Percentiles rank a stretch among this genome's conserved stretches.
phyloP scores from a whole-genome alignment of 257 asterid genomes.

The Dorcoceras hygrometricum region DNA sequence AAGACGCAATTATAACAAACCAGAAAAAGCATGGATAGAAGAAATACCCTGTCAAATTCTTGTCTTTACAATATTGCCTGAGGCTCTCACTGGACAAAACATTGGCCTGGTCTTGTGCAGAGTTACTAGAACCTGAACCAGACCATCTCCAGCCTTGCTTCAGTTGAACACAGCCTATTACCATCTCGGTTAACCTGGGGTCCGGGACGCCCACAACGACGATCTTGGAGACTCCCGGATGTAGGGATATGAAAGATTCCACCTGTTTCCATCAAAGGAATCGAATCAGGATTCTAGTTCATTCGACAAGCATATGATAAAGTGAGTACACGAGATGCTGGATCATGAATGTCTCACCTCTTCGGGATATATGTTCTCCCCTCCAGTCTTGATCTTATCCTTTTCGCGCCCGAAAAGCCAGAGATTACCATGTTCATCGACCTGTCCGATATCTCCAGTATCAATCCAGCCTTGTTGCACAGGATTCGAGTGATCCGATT shows the following conservation, averaged over 20 bases:
- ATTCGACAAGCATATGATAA: background rate
- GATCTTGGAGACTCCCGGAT: conserved; percentile 57
- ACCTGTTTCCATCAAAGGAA: conserved; percentile 43
- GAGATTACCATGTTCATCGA: conserved; percentile 64
- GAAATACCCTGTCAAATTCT: conserved; percentile 62
- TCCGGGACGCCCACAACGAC: conserved; percentile 74
- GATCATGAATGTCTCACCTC: too few relatives aligned
- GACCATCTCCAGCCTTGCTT: conserved; percentile 69
- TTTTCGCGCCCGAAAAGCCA: conserved; percentile 87
- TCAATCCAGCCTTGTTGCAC: conserved; percentile 59
- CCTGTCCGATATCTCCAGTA: conserved; percentile 81
- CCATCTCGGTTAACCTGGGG: conserved; percentile 67
- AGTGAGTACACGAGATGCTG: too few relatives aligned
- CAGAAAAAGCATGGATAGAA: background rate
- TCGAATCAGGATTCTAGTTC: background rate
- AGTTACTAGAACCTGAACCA: conserved; percentile 29
- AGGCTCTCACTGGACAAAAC: conserved; percentile 51
- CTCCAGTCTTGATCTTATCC: conserved; percentile 87
- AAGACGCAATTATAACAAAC: too few relatives aligned
- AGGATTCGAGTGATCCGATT: conserved; percentile 28
- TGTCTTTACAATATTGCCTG: conserved; percentile 57
- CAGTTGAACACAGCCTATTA: conserved; percentile 56
- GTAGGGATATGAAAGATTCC: conserved; percentile 61
- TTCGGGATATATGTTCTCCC: conserved; percentile 86
- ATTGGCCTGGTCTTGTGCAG: conserved; percentile 23